Base-by-base conservation (phyloP, 495 filamentous ascomycete species). In the Penicillium taxi region DNA sequence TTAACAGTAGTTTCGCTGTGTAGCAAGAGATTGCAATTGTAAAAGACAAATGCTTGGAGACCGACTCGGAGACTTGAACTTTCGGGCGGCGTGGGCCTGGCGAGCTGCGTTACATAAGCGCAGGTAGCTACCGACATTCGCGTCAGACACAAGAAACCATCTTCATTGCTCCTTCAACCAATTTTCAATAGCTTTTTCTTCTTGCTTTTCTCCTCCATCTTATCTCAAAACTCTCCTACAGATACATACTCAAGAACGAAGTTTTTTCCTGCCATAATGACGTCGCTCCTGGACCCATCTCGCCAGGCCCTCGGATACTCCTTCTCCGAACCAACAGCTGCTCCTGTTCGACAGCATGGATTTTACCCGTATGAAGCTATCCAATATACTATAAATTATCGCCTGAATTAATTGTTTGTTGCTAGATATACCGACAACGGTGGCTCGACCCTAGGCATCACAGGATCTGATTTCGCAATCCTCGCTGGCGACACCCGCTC, bases 381-480 rank as follows among this genome's bases (percentile, higher is more conserved):
- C n/a, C n/a, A n/a, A n/a, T n/a, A n/a, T n/a, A n/a, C n/a, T n/a
- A n/a, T n/a, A n/a, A n/a, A 18, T 26, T 2, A 2, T 5, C 7
- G 1, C 3, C 9, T 15, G 6, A 39, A 52, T 45, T 3, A 17
- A 9, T 39, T 11, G 22, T 26, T 7, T 8, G 23, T n/a, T 15
- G 2, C n/a, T 56, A 93, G 84, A 46, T 98, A 98, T 55, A 88
- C 91, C 47, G 91, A 98, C 67, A 98, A 98, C 55, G 91, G 91
- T 45, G 91, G 91, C 48, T 93, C 86, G 34, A 96, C 91, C 19
- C 77, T 98, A 40, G 91, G 91, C 53, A 96, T 98, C 61, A 79
- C 84, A 22, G 91, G 91, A 48, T 78, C 80, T 55, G 82, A 91
- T 66, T 98, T 96, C 71, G 73, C 87, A 38, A 89, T 98, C 62